These are phyloP conservation scores for Microcera coccophila DNA, from an alignment of 2,329 filamentous ascomycete genomes.

Conservation along the genomic window DNA sequence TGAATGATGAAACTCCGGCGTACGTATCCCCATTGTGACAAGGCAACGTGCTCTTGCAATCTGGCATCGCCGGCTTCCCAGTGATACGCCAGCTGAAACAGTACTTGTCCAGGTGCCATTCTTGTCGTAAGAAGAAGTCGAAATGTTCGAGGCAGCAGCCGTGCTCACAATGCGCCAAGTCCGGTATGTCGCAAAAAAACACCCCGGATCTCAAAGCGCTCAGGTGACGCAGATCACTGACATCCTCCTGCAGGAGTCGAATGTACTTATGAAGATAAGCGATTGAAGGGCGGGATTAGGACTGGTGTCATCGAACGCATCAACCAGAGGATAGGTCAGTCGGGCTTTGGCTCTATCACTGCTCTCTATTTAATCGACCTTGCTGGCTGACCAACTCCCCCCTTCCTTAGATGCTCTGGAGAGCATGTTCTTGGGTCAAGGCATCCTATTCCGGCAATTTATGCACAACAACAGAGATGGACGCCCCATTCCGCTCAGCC, in stretches of 20 bases:
- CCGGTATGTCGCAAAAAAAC: conserved; percentile 23
- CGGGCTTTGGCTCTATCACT: too few relatives aligned
- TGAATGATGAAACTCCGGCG: neutral
- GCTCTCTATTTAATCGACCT: too few relatives aligned
- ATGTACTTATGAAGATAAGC: conserved; percentile 31
- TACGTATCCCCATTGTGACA: neutral
- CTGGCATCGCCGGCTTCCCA: neutral
- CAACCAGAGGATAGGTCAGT: conserved; percentile 26
- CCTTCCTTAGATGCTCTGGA: conserved; percentile 20
- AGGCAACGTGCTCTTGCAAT: neutral
- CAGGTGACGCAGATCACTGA: too few relatives aligned
- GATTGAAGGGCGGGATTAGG: conserved; percentile 28
- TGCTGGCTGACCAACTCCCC: too few relatives aligned
- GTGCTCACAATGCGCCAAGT: conserved; percentile 38
- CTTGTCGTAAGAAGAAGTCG: conserved; percentile 43
- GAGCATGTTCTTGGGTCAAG: conserved; percentile 35
- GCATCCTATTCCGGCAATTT: conserved; percentile 31
- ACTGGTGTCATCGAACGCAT: conserved; percentile 31
- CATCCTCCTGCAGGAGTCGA: conserved; percentile 14
- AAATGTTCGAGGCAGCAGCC: conserved; percentile 41
- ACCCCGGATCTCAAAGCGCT: too few relatives aligned
- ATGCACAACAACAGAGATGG: conserved; percentile 8
- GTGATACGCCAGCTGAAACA: too few relatives aligned
- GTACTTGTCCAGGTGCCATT: conserved; percentile 30
- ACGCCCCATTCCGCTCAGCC: neutral